phyloP scores from a whole-genome alignment of 768 basidiomycete species.

The Tephrocybe rancida region DNA sequence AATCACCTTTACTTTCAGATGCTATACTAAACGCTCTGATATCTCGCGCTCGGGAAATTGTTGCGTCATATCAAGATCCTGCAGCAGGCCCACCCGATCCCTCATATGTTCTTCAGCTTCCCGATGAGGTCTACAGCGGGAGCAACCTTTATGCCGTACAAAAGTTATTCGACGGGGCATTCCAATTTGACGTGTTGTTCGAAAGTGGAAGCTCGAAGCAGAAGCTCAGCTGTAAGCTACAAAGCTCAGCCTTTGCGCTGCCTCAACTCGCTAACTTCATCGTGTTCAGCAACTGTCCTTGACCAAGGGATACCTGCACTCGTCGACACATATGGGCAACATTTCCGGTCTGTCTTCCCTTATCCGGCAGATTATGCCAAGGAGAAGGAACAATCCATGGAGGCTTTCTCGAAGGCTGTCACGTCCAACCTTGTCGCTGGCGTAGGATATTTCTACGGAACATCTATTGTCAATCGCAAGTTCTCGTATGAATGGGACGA shows the following conservation, averaged over 20 bases:
- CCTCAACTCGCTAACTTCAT: conserved; percentile 3
- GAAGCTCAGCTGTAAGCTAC: conserved; percentile 61
- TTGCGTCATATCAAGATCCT: conserved; percentile 56
- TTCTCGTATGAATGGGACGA: conserved; percentile 95
- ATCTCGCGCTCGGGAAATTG: conserved; percentile 53
- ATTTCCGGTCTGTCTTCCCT: conserved; percentile 75
- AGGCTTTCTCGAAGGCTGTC: conserved; percentile 82
- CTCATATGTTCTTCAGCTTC: conserved; percentile 74
- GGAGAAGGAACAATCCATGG: conserved; percentile 50
- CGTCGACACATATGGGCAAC: conserved; percentile 57
- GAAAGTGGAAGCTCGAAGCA: conserved; percentile 74
- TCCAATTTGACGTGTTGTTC: conserved; percentile 89
- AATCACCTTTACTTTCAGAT: conserved; percentile 42
- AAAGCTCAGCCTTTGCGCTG: not conserved
- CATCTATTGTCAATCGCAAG: conserved; percentile 80
- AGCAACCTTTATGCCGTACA: conserved; percentile 90
- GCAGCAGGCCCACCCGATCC: conserved; percentile 66
- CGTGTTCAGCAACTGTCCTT: conserved; percentile 55
- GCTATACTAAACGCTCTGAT: conserved; percentile 62
- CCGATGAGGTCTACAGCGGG: conserved; percentile 69
- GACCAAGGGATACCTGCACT: conserved; percentile 74
- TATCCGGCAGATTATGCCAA: conserved; percentile 55
- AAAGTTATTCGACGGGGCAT: conserved; percentile 81
- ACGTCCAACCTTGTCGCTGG: conserved; percentile 93
- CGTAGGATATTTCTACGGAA: conserved; percentile 94